phyloP scores from a whole-genome alignment of 2,329 filamentous ascomycete species.

The Colletotrichum tanaceti region DNA sequence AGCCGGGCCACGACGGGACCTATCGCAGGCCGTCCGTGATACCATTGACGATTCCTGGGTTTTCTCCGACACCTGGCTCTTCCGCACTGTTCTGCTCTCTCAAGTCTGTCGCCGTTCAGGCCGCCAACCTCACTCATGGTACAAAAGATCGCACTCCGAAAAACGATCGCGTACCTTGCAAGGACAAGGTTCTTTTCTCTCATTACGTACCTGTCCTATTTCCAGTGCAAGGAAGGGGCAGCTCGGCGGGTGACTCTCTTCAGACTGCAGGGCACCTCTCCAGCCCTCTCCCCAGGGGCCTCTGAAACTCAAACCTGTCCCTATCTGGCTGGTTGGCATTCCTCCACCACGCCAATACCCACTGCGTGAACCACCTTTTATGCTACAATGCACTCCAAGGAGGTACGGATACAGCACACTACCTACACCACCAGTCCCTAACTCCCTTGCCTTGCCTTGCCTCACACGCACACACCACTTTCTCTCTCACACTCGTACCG shows the following conservation, averaged over 20 bases:
- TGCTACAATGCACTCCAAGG: conserved; percentile 6
- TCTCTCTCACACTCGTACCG: neutral
- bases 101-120: neutral
- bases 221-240: neutral
- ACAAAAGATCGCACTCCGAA: neutral
- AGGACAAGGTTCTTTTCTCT: neutral
- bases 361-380: conserved; percentile 23
- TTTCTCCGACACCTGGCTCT: neutral
- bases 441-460: neutral
- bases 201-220: neutral
- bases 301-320: conserved; percentile 40
- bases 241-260: conserved; percentile 15
- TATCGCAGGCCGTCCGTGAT: neutral
- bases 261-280: conserved; percentile 23
- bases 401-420: conserved; percentile 16
- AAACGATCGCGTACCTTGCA: neutral
- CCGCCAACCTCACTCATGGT: neutral
- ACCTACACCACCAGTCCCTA: conserved; percentile 5
- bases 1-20: neutral
- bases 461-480: neutral
- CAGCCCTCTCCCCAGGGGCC: conserved; percentile 30
- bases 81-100: too few relatives aligned
- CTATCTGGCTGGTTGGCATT: conserved; percentile 37
- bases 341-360: conserved; percentile 22
- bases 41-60: neutral